Percentiles rank a stretch among this genome's conserved stretches.
Evolutionary conservation across 2,329 filamentous ascomycete species (phyloP).

Genomic region (Ophiostoma novo-ulmi): DNA sequence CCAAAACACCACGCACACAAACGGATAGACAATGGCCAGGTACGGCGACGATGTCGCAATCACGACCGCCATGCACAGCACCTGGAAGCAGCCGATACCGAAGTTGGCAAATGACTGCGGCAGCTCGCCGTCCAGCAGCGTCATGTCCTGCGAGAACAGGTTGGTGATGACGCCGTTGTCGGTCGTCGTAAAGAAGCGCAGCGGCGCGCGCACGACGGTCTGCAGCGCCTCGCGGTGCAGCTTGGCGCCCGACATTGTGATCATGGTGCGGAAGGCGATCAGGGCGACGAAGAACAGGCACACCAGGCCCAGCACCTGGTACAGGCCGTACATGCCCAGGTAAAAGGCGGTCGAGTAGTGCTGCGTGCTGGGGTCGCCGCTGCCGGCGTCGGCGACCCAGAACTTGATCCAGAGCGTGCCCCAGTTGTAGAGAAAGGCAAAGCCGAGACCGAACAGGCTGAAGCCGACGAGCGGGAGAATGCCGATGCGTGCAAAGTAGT

Average conservation of each 20-base stretch:
- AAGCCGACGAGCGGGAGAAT: conserved; percentile 22
- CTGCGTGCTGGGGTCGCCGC: conserved; percentile 15
- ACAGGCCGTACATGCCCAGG: conserved; percentile 32
- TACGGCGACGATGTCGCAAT: conserved; percentile 32
- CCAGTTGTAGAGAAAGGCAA: conserved; percentile 30
- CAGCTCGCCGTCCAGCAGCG: conserved; percentile 39
- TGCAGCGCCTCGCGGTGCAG: conserved; percentile 33
- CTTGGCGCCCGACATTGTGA: conserved; percentile 26
- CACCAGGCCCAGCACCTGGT: conserved; percentile 28
- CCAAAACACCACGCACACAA: conserved; percentile 44
- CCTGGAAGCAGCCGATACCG: conserved; percentile 26
- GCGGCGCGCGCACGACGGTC: conserved; percentile 34
- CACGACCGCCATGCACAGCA: conserved; percentile 32
- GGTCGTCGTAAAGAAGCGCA: conserved; percentile 36
- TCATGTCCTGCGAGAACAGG: conserved; percentile 42
- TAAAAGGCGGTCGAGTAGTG: conserved; percentile 31
- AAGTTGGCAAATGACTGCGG: conserved; percentile 33
- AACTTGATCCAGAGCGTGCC: conserved; percentile 33
- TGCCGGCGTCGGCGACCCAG: conserved; percentile 30
- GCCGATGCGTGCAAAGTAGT: not conserved
- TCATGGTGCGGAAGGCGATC: conserved; percentile 28
- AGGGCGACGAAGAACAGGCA: not conserved
- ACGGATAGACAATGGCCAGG: conserved; percentile 43
- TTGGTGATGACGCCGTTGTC: conserved; percentile 37
- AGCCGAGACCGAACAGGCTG: conserved; percentile 23